A percentile compares a stretch with the other conserved stretches of the same genome.
These are phyloP conservation scores for Misopates orontium DNA, from an alignment of 257 asterid genomes.

Conservation along the genomic window DNA sequence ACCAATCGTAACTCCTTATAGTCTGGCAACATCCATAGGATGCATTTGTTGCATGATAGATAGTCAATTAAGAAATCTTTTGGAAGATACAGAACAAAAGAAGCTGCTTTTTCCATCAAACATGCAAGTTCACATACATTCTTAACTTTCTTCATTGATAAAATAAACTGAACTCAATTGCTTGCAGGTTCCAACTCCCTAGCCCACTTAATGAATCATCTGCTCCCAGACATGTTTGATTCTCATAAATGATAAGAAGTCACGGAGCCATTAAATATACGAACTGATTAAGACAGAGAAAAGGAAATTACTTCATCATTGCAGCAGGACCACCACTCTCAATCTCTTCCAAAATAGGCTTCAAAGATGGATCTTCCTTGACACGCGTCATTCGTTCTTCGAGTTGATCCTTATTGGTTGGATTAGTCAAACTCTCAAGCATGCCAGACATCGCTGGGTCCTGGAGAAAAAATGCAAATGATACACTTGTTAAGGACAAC, in stretches of 20 bases:
- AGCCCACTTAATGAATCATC: no score
- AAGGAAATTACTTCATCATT: conserved; percentile 54
- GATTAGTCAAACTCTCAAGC: conserved; percentile 58
- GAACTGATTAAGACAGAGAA: not conserved
- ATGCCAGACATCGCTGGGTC: conserved; percentile 65
- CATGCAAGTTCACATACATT: no score
- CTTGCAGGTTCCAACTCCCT: no score
- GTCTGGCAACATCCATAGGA: no score
- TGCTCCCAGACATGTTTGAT: no score
- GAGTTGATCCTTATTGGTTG: conserved; percentile 50
- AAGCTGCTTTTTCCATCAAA: no score
- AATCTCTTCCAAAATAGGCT: conserved; percentile 62
- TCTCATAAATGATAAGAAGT: not conserved
- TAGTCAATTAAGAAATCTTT: no score
- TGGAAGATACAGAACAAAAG: no score
- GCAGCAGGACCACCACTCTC: conserved; percentile 72
- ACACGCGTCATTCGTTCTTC: conserved; percentile 57
- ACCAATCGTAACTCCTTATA: no score
- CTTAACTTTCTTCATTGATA: no score
- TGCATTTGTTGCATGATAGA: no score
- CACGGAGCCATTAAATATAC: not conserved
- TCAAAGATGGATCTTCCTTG: conserved; percentile 60
- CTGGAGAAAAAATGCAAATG: conserved; percentile 29
- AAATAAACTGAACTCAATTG: no score
- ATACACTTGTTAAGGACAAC: not conserved